These are phyloP conservation scores for Astrocystis sublimbata DNA, from an alignment of 495 filamentous ascomycete species.

Conservation along the genomic window DNA sequence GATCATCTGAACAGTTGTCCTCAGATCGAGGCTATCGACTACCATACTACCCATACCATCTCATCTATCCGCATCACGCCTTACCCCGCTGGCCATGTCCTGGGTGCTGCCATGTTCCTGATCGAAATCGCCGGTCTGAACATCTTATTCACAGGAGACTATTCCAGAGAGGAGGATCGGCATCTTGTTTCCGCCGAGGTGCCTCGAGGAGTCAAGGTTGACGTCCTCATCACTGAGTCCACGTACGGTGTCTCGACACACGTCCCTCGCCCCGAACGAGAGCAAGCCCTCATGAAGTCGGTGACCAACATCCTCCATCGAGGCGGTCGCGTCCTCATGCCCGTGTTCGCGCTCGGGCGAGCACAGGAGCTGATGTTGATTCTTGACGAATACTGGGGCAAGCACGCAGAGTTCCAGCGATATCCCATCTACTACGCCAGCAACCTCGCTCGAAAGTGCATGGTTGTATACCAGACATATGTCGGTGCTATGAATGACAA, in stretches of 20 bases:
- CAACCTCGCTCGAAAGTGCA: slow-evolving; percentile 91
- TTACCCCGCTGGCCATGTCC: slow-evolving; percentile 93
- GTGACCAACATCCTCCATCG: slow-evolving; percentile 87
- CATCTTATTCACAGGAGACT: slow-evolving; percentile 96
- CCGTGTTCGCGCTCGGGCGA: slow-evolving; percentile 90
- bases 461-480: slow-evolving; percentile 98
- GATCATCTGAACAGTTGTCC: slow-evolving; percentile 92
- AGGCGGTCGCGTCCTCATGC: slow-evolving; percentile 89
- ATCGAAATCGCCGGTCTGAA: slow-evolving; percentile 95
- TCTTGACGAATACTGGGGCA: slow-evolving; percentile 93
- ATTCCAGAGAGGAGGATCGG: slow-evolving; percentile 89
- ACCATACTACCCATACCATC: slow-evolving; percentile 95
- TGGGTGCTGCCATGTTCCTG: slow-evolving; percentile 98
- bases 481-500: slow-evolving; percentile 98
- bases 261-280: slow-evolving; percentile 82
- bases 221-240: slow-evolving; percentile 95
- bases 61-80: slow-evolving; percentile 95
- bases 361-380: slow-evolving; percentile 94
- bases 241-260: slow-evolving; percentile 95
- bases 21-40: slow-evolving; percentile 94
- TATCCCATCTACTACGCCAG: slow-evolving; percentile 96
- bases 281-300: slow-evolving; percentile 90
- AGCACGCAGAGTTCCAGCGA: slow-evolving; percentile 80
- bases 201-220: slow-evolving; percentile 80
- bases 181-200: slow-evolving; percentile 92